These are phyloP conservation scores for Alloteropsis semialata DNA, from an alignment of 176 grass and related monocot species.

Conservation along the genomic window DNA sequence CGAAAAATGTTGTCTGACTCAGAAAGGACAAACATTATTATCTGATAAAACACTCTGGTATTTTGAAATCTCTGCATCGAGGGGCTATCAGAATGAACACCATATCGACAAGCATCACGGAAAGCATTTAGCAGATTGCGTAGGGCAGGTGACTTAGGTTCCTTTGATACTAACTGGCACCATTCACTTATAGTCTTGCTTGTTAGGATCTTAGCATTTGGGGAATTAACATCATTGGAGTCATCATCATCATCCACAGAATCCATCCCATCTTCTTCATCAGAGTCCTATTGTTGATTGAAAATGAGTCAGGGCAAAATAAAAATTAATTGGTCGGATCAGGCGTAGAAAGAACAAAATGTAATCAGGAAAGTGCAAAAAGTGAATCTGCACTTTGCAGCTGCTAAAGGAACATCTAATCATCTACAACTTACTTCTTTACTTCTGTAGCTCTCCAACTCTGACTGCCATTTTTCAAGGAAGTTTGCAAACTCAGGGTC, in stretches of 20 bases:
- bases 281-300: slow-evolving; percentile 55
- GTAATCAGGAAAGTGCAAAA: neutral
- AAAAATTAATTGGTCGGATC: neutral
- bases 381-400: neutral
- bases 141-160: slow-evolving; percentile 58
- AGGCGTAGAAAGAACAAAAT: neutral
- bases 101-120: slow-evolving; percentile 66
- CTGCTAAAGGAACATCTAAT: neutral
- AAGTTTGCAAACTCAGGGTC: slow-evolving; percentile 77
- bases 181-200: slow-evolving; percentile 80
- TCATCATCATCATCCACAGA: slow-evolving; percentile 25
- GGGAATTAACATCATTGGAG: slow-evolving; percentile 31
- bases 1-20: slow-evolving; percentile 61
- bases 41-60: slow-evolving; percentile 60
- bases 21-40: slow-evolving; percentile 70
- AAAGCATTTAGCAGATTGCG: slow-evolving; percentile 73
- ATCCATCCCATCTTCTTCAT: slow-evolving; percentile 56
- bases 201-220: slow-evolving; percentile 58
- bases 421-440: slow-evolving; percentile 60
- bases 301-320: neutral
- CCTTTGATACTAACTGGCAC: slow-evolving; percentile 79
- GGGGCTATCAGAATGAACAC: slow-evolving; percentile 41
- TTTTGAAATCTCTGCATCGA: slow-evolving; percentile 51
- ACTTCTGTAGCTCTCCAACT: slow-evolving; percentile 42
- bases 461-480: slow-evolving; percentile 49